Conservation (phyloP, 768 basidiomycete species). For the Boletus tomentosulus region DNA sequence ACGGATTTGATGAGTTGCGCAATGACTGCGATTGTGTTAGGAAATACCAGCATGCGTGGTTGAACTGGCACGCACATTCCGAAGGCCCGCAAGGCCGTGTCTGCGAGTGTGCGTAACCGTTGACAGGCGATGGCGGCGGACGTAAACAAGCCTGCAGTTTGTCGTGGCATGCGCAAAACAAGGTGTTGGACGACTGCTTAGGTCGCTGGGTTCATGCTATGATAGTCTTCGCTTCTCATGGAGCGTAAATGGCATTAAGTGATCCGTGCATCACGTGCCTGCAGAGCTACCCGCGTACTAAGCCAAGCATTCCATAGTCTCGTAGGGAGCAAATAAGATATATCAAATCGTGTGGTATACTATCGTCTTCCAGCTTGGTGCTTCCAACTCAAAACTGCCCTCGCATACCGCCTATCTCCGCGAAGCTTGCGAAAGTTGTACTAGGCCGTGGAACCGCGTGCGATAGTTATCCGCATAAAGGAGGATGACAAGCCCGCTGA, state of each 20-base stretch:
- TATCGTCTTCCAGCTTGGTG: neutral
- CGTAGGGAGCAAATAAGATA: conserved; percentile 9
- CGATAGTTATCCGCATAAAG: conserved; percentile 50
- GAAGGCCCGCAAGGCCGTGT: conserved; percentile 63
- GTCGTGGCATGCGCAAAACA: conserved; percentile 23
- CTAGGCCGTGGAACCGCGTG: conserved; percentile 37
- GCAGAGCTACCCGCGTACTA: neutral
- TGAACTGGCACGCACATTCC: conserved; percentile 61
- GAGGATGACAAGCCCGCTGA: conserved; percentile 45
- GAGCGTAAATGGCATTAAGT: neutral
- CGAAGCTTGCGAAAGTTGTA: conserved; percentile 37
- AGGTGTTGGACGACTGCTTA: conserved; percentile 10
- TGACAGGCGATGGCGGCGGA: conserved; percentile 22
- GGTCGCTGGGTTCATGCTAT: conserved; percentile 15
- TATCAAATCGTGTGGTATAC: conserved; percentile 18
- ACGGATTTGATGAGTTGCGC: conserved; percentile 86
- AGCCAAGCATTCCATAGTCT: neutral
- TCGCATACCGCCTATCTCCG: neutral
- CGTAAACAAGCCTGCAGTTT: conserved; percentile 14
- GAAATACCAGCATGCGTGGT: neutral
- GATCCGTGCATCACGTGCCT: conserved; percentile 15
- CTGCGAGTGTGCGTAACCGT: conserved; percentile 37
- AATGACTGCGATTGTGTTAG: conserved; percentile 52
- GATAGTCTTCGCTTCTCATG: neutral
- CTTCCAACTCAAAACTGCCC: neutral